These are phyloP conservation scores for Penicillium sp. DNA, from an alignment of 2,329 filamentous ascomycete species.

Conservation along the genomic window DNA sequence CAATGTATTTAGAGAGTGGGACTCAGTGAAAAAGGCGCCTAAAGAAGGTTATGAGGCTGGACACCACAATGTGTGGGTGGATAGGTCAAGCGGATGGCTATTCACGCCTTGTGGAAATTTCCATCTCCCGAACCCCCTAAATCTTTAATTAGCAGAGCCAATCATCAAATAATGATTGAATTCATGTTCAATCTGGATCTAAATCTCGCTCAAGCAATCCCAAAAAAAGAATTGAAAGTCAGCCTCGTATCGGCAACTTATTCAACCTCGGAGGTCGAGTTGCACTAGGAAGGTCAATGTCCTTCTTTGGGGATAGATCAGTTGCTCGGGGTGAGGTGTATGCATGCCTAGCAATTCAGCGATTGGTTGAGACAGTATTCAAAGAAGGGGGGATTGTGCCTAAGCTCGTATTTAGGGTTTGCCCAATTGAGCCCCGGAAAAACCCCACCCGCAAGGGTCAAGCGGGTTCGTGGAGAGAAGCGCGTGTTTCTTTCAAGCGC, in stretches of 20 bases:
- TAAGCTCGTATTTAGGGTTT: constrained; percentile 6
- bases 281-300: background rate
- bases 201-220: background rate
- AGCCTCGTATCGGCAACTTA: constrained; percentile 1
- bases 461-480: background rate
- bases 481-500: background rate
- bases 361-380: background rate
- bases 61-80: background rate
- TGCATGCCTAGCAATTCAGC: background rate
- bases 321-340: background rate
- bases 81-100: background rate
- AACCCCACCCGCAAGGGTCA: background rate
- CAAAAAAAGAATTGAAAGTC: background rate
- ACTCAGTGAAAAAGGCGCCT: constrained; percentile 24
- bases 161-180: background rate
- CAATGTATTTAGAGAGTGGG: constrained; percentile 29
- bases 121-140: background rate
- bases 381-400: background rate
- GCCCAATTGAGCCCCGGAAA: background rate
- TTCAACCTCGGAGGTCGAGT: background rate
- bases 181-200: too few species aligned
- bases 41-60: constrained; percentile 26
- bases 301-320: background rate
- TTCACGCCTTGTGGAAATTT: background rate
- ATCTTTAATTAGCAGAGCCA: background rate